Base-by-base conservation (phyloP, 257 asterid genomes). In the Schizonepeta tenuifolia region DNA sequence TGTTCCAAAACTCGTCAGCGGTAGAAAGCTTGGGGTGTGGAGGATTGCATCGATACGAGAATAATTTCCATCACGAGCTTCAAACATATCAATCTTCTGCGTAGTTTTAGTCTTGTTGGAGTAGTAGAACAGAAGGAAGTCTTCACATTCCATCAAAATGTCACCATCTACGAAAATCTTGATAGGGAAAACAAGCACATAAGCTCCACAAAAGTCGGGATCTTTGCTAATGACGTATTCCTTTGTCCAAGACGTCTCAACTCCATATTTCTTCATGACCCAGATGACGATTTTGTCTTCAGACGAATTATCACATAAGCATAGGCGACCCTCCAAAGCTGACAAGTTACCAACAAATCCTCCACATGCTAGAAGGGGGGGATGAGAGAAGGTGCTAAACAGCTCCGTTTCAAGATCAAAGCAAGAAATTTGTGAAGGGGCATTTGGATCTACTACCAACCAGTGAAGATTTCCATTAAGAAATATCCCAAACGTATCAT, bases 211-310 rank as follows among this genome's bases (percentile, higher is more conserved):
- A 24, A 74, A 50, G 61, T 78, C 46, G 33, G 69, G 28, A 38
- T 47, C 3, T 18, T 76, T 77, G 41, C 22, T 56, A 33, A 86
- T 72, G 26, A 73, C 85, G 3, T 28, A 62, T 36, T 82, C 71
- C 41, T 74, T 83, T 4, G 13, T 51, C 88, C 90, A 81, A 24
- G 81, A 61, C 9, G 33, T 59, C 75, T 72, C 72, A 0, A 71
- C 77, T 43, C 85, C 83, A 18, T 81, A 81, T 50, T 83, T 83
- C 76, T 73, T 83, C 88, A 86, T 77, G 54, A 76, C 62, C 90
- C 86, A 83, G 7, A 86, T 51, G 21, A 70, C 71, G 14, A 83
- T 68, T 54, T 83, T 76, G 1, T 13, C 46, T 31, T 75, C 77
- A 13, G 76, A 68, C 0, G 82, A 40, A 35, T 79, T 74, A 17